These are phyloP conservation scores for Yarrowia galli DNA, from an alignment of 1,139 yeast genomes.

Conservation along the genomic window DNA sequence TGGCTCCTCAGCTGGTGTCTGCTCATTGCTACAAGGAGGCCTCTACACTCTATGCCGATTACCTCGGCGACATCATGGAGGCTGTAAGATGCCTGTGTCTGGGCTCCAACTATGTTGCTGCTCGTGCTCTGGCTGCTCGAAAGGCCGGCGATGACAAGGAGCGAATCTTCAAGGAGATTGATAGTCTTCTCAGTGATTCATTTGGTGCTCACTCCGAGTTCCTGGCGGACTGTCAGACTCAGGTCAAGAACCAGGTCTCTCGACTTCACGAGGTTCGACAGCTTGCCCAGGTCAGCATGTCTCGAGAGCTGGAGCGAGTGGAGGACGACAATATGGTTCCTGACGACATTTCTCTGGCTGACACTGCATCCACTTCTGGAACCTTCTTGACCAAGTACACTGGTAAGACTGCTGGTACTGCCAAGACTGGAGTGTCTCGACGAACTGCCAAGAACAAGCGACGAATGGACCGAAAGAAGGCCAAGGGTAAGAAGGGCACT, in stretches of 20 bases:
- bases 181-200: slow-evolving; percentile 81
- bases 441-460: slow-evolving; percentile 89
- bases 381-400: slow-evolving; percentile 95
- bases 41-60: slow-evolving; percentile 75
- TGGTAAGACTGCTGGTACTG: slow-evolving; percentile 94
- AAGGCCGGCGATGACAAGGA: slow-evolving; percentile 41
- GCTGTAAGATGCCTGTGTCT: slow-evolving; percentile 76
- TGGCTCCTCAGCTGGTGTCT: slow-evolving; percentile 67
- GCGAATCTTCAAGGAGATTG: slow-evolving; percentile 66
- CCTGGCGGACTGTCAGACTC: slow-evolving; percentile 89
- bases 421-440: slow-evolving; percentile 94
- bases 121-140: slow-evolving; percentile 63
- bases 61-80: slow-evolving; percentile 65
- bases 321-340: slow-evolving; percentile 66
- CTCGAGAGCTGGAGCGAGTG: slow-evolving; percentile 54
- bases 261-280: slow-evolving; percentile 74
- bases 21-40: slow-evolving; percentile 82
- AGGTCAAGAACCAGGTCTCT: slow-evolving; percentile 78
- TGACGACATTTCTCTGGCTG: slow-evolving; percentile 93
- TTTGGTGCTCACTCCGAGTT: slow-evolving; percentile 88
- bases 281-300: slow-evolving; percentile 33
- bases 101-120: slow-evolving; percentile 76
- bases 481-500: slow-evolving; percentile 97
- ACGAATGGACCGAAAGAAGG: slow-evolving; percentile 94
- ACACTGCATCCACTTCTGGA: slow-evolving; percentile 90